These are phyloP conservation scores for Spinacia oleracea DNA, from an alignment of 179 eudicot genomes.

Conservation along the genomic window DNA sequence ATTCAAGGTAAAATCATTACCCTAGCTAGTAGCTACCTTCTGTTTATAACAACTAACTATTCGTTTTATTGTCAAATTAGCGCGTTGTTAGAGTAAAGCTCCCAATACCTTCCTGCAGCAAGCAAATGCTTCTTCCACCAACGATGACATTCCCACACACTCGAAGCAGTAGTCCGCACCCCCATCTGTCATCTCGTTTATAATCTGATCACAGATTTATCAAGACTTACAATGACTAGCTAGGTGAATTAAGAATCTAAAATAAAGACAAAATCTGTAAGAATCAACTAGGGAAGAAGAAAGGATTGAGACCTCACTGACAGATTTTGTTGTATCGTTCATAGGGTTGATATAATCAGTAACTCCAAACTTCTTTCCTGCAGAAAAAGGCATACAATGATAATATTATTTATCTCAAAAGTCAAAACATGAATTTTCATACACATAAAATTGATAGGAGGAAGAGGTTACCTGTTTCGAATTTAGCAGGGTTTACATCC, in stretches of 20 bases:
- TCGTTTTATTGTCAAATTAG: not conserved
- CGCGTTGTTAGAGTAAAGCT: not conserved
- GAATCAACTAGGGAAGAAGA: not conserved
- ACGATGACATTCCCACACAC: slow-evolving; percentile 73
- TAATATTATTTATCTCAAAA: too few species aligned
- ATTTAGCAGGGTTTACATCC: slow-evolving; percentile 71
- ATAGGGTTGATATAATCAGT: slow-evolving; percentile 69
- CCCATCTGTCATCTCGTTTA: slow-evolving; percentile 75
- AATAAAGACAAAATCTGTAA: not conserved
- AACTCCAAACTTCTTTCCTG: slow-evolving; percentile 78
- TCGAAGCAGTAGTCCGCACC: slow-evolving; percentile 97
- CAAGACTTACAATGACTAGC: not conserved
- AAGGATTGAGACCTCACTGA: slow-evolving; percentile 45
- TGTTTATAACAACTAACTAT: not conserved
- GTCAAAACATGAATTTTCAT: not conserved
- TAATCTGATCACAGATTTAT: slow-evolving; percentile 43
- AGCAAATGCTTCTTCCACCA: slow-evolving; percentile 81
- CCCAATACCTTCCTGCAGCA: slow-evolving; percentile 62
- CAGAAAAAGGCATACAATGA: not conserved
- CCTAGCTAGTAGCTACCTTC: too few species aligned
- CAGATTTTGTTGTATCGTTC: slow-evolving; percentile 44
- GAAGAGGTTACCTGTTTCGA: slow-evolving; percentile 53
- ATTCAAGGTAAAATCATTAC: not conserved
- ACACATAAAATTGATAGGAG: not conserved
- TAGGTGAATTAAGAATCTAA: not conserved